A percentile compares a stretch with the other conserved stretches of the same genome.
Evolutionary conservation across 169 alveolate genomes (phyloP).

Genomic region (Eimeria praecox): DNA sequence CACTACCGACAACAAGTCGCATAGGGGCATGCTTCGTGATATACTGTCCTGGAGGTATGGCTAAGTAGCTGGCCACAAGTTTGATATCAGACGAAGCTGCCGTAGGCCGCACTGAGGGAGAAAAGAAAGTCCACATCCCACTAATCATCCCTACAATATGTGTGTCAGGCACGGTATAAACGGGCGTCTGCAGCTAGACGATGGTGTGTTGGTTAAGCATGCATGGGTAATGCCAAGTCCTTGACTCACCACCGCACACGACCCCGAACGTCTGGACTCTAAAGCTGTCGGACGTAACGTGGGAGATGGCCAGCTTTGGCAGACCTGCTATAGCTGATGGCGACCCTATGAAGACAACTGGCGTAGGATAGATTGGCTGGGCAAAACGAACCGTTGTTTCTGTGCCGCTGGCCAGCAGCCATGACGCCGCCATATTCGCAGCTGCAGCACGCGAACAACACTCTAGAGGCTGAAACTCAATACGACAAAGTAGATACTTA

Average conservation of each 20-base stretch:
- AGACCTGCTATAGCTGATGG: slow-evolving; percentile 16
- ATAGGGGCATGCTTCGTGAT: slow-evolving; percentile 13
- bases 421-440: slow-evolving; percentile 68
- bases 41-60: slow-evolving; percentile 62
- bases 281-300: slow-evolving; percentile 53
- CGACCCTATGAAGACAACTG: slow-evolving; percentile 54
- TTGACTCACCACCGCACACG: slow-evolving; percentile 13
- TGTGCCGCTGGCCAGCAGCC: slow-evolving; percentile 75
- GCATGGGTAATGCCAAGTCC: background rate
- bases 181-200: background rate
- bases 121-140: background rate
- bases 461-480: background rate
- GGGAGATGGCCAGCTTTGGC: slow-evolving; percentile 39
- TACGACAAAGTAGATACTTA: background rate
- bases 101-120: slow-evolving; percentile 31
- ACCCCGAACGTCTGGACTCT: slow-evolving; percentile 43
- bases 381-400: slow-evolving; percentile 55
- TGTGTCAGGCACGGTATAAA: background rate
- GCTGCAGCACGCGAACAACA: slow-evolving; percentile 53
- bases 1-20: slow-evolving; percentile 15
- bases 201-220: background rate
- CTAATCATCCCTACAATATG: too few species aligned
- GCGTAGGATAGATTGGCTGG: slow-evolving; percentile 37
- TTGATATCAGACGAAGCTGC: slow-evolving; percentile 56
- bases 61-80: slow-evolving; percentile 66